Conservation (phyloP, 2,329 filamentous ascomycete genomes). For the Colletotrichum lindemuthianum region DNA sequence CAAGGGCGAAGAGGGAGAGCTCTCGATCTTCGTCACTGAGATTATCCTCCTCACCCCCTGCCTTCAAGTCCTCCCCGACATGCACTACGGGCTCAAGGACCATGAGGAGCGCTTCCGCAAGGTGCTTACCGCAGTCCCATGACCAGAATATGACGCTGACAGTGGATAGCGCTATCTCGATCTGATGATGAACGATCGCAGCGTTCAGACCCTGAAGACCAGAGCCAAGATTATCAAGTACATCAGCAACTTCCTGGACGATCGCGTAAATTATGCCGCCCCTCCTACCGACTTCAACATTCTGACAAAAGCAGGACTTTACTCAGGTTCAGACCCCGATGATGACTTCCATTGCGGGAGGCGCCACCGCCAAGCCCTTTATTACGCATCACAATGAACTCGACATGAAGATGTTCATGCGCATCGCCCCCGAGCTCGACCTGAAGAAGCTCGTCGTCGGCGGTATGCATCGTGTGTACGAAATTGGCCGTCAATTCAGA, state of each 20-base stretch:
- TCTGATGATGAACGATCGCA: slow-evolving; percentile 94
- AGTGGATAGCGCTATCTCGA: slow-evolving; percentile 77
- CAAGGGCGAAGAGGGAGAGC: slow-evolving; percentile 83
- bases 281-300: not conserved
- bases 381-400: slow-evolving; percentile 96
- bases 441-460: slow-evolving; percentile 97
- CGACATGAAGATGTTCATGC: slow-evolving; percentile 93
- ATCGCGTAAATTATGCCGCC: slow-evolving; percentile 51
- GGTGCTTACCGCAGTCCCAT: slow-evolving; percentile 35
- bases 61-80: slow-evolving; percentile 87
- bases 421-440: slow-evolving; percentile 85
- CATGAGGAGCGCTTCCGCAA: slow-evolving; percentile 93
- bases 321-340: slow-evolving; percentile 96
- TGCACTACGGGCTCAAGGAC: slow-evolving; percentile 95
- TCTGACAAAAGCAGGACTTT: slow-evolving; percentile 66
- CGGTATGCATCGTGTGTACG: slow-evolving; percentile 93
- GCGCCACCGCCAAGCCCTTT: slow-evolving; percentile 95
- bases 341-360: slow-evolving; percentile 95
- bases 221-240: slow-evolving; percentile 89
- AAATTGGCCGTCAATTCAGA: slow-evolving; percentile 93
- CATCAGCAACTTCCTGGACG: slow-evolving; percentile 89
- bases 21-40: slow-evolving; percentile 92
- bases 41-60: slow-evolving; percentile 89
- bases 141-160: not conserved
- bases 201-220: slow-evolving; percentile 84